A percentile compares a stretch with the other conserved stretches of the same genome.
phyloP scores from a whole-genome alignment of 2,329 filamentous ascomycete species.

The Sporothrix variecibatus region DNA sequence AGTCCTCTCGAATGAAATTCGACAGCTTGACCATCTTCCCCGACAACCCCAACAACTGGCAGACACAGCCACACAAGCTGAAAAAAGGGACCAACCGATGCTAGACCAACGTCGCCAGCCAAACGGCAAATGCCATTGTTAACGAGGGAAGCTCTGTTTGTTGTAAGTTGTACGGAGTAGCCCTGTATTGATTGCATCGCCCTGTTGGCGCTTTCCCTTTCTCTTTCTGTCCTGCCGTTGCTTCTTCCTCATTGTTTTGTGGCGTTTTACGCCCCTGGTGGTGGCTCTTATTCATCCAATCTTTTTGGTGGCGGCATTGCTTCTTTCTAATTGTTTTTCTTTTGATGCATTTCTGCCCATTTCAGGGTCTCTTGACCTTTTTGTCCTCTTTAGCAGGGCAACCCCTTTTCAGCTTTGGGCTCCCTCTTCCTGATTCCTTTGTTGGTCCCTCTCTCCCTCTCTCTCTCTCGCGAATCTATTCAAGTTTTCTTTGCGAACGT shows the following conservation, averaged over 20 bases:
- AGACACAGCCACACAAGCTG: not conserved
- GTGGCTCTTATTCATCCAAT: not conserved
- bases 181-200: not conserved
- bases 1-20: not conserved
- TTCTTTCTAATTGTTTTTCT: not conserved
- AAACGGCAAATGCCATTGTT: not conserved
- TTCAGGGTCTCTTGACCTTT: not conserved
- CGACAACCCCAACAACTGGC: not conserved
- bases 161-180: too few relatives aligned
- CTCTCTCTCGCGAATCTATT: not conserved
- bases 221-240: not conserved
- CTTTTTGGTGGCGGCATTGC: not conserved
- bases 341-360: not conserved
- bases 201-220: not conserved
- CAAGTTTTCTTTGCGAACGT: not conserved
- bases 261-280: not conserved
- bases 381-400: not conserved
- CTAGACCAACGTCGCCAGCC: not conserved
- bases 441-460: not conserved
- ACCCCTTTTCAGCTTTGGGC: not conserved
- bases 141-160: not conserved
- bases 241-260: not conserved
- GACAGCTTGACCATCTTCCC: not conserved
- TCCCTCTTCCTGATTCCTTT: not conserved
- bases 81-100: not conserved